Base-by-base conservation (phyloP, 768 basidiomycete species). In the Punctularia strigosozonata region DNA sequence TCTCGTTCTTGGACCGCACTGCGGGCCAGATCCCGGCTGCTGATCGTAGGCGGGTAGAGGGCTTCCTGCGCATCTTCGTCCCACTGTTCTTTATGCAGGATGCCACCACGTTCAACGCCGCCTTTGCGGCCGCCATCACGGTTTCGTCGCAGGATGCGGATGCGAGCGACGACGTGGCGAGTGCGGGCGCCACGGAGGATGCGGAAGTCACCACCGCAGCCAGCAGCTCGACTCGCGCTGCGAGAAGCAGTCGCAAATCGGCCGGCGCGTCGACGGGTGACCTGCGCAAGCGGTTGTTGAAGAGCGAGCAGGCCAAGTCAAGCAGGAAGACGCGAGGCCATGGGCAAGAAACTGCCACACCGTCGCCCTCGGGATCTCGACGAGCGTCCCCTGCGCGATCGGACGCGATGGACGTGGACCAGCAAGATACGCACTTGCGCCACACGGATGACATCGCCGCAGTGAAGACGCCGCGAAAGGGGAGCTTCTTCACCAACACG, bases 1-100 rank as follows among this genome's bases (percentile, higher is more conserved):
- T 97, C 51, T 86, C 86, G 3, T 87, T 88, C 60, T 65, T 99
- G 49, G 94, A 98, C 54, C 81, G 94, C 26, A 84, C 83, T 14
- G 80, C 80, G 43, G 79, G 72, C 6, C 80, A 82, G 56, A 71
- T 88, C 38, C 69, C 71, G 21, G 66, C 69, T 12, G 63, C 67
- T 6, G 91, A 97, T 49, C 66, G 88, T 52, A 79, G 74, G 52
- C 68, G 79, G 48, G 80, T 95, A 24, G 95, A 99, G 57, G 69
- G 68, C 0, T 87, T 86, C 53, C 52, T 95, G 43, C 66, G 94
- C 34, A 73, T 75, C 12, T 78, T 80, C 47, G 66, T 90, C 28
- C 75, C 87, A 0, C 64, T 87, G 19, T 77, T 88, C 45, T 80
- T 90, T 54, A 77, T 80, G 60, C 60, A 84, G 35, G 82, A 90